These are phyloP conservation scores for Agroathelia rolfsii DNA, from an alignment of 1,284 basidiomycete species.

Conservation along the genomic window DNA sequence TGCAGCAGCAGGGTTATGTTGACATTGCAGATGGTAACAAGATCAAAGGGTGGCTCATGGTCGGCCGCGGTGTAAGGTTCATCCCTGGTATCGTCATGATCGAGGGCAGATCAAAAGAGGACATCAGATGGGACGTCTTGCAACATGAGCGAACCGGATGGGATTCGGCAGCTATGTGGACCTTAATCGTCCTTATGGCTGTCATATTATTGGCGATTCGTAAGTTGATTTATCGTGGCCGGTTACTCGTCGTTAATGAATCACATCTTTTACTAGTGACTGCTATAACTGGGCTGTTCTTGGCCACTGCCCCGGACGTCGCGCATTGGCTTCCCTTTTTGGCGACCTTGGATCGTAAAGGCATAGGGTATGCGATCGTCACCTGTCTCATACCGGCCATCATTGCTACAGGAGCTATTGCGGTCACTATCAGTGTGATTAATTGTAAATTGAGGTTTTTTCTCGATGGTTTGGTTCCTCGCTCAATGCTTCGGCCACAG, in stretches of 20 bases:
- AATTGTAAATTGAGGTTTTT: conserved; percentile 41
- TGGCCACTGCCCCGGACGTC: conserved; percentile 61
- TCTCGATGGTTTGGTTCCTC: conserved; percentile 9
- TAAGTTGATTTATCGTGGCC: conserved; percentile 45
- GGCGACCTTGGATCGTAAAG: conserved; percentile 37
- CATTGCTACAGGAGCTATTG: conserved; percentile 46
- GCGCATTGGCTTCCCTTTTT: conserved; percentile 63
- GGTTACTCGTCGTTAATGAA: no score
- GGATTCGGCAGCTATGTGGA: conserved; percentile 44
- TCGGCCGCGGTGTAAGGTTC: conserved; percentile 56
- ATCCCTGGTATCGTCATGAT: conserved; percentile 60
- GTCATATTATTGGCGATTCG: conserved; percentile 48
- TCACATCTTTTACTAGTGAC: conserved; percentile 39
- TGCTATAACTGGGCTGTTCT: conserved; percentile 55
- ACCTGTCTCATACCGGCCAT: conserved; percentile 60
- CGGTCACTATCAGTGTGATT: conserved; percentile 41
- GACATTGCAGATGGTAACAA: conserved; percentile 59
- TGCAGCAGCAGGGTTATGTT: conserved; percentile 54
- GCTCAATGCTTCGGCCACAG: no score
- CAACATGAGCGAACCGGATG: conserved; percentile 43
- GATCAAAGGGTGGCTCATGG: conserved; percentile 68
- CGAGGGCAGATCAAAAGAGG: conserved; percentile 69
- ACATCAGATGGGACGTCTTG: conserved; percentile 70
- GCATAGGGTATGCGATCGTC: conserved; percentile 52
- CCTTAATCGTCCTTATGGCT: conserved; percentile 36